These are phyloP conservation scores for Scheffersomyces amazonensis DNA, from an alignment of 805 yeast species.

Conservation along the genomic window DNA sequence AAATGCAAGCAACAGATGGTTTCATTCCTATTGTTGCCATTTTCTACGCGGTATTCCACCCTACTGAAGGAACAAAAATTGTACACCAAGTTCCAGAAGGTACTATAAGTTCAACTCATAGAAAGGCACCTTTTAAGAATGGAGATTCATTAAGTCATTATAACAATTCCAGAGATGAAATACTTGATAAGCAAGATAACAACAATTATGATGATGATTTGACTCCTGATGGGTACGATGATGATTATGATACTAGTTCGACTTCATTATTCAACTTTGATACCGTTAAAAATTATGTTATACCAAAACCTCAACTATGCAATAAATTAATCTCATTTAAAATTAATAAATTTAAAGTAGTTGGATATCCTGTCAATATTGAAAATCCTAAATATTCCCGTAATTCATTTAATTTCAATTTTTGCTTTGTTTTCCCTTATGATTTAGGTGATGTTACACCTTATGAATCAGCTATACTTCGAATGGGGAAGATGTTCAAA, in stretches of 20 bases:
- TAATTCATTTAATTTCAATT: conserved; percentile 89
- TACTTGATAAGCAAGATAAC: background rate
- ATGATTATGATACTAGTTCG: conserved; percentile 3
- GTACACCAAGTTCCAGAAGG: conserved; percentile 88
- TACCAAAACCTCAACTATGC: conserved; percentile 91
- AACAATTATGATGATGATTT: conserved; percentile 17
- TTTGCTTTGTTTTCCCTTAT: conserved; percentile 86
- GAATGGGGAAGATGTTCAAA: conserved; percentile 85
- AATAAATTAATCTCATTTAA: conserved; percentile 75
- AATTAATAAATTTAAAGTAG: conserved; percentile 64
- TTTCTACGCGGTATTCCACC: conserved; percentile 91
- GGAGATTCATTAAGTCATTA: background rate
- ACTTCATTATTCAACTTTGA: conserved; percentile 65
- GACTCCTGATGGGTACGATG: conserved; percentile 14
- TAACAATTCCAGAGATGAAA: background rate
- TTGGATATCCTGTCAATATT: conserved; percentile 88
- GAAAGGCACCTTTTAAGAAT: background rate
- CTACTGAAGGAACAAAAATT: conserved; percentile 92
- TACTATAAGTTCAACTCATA: conserved; percentile 39
- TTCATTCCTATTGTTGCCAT: conserved; percentile 87
- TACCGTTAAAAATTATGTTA: conserved; percentile 81
- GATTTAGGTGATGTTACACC: conserved; percentile 72
- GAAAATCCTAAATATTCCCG: conserved; percentile 75
- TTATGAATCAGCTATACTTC: conserved; percentile 78
- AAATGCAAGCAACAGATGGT: conserved; percentile 49